Percentiles rank a stretch among this genome's conserved stretches.
Evolutionary conservation across 169 alveolate genomes (phyloP).

Genomic region (Sarcocystis neurona): DNA sequence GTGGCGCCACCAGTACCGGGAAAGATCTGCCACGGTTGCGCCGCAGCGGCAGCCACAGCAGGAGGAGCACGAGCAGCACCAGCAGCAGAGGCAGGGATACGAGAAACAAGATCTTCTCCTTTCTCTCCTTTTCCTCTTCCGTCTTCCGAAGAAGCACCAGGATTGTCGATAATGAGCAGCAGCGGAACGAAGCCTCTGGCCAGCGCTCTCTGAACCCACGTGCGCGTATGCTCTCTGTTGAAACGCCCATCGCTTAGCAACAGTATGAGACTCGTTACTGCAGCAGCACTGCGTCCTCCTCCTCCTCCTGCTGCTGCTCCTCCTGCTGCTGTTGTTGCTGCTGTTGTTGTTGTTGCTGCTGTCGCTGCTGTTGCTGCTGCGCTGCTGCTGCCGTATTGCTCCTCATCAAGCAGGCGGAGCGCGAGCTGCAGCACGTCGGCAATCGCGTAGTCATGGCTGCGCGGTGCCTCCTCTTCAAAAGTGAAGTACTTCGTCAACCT

Average conservation of each 20-base stretch:
- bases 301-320: too few relatives aligned
- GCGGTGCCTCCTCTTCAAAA: constrained; percentile 69
- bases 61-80: too few relatives aligned
- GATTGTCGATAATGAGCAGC: constrained; percentile 81
- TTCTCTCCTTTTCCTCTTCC: too few relatives aligned
- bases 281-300: constrained; percentile 49
- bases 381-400: constrained; percentile 39
- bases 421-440: constrained; percentile 77
- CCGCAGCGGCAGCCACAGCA: neutral
- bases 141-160: constrained; percentile 40
- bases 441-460: constrained; percentile 68
- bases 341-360: constrained; percentile 69
- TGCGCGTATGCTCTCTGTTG: constrained; percentile 87
- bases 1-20: too few relatives aligned
- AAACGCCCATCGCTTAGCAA: constrained; percentile 93
- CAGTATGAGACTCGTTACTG: constrained; percentile 80
- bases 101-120: too few relatives aligned
- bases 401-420: constrained; percentile 74
- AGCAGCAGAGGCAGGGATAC: too few relatives aligned
- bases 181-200: constrained; percentile 80
- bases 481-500: constrained; percentile 63
- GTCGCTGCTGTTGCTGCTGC: constrained; percentile 42
- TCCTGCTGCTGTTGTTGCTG: too few relatives aligned
- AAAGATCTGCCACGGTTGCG: too few relatives aligned
- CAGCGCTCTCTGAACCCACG: constrained; percentile 82